These are phyloP conservation scores for Saccharomycopsis fermentans DNA, from an alignment of 805 yeast genomes.

Conservation along the genomic window DNA sequence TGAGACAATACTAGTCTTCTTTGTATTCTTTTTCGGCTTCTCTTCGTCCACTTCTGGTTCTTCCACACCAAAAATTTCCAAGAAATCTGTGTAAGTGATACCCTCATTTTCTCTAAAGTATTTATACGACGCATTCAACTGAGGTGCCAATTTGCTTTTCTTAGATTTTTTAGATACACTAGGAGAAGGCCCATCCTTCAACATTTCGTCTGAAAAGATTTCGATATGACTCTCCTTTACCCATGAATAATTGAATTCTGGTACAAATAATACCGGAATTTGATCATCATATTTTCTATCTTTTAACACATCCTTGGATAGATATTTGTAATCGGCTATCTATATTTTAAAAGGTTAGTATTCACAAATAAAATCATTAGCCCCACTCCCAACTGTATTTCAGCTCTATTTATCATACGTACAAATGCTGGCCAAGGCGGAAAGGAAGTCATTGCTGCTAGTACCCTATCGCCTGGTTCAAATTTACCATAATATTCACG, in stretches of 20 bases:
- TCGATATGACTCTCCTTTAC: conserved; percentile 11
- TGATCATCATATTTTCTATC: conserved; percentile 1
- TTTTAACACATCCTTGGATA: conserved; percentile 6
- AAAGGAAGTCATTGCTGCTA: conserved; percentile 13
- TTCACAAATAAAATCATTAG: not conserved
- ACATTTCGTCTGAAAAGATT: conserved; percentile 2
- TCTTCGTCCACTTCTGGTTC: conserved; percentile 2
- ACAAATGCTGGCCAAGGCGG: conserved; percentile 19
- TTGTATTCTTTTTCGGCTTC: not conserved
- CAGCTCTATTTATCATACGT: not conserved
- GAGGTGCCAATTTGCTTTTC: conserved; percentile 10
- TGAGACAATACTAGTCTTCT: not conserved
- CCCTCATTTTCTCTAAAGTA: conserved; percentile 6
- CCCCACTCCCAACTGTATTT: too few relatives aligned
- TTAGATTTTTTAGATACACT: not conserved
- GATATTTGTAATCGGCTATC: conserved; percentile 9
- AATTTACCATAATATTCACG: conserved; percentile 8
- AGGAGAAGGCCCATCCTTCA: conserved; percentile 1
- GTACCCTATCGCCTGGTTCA: conserved; percentile 11
- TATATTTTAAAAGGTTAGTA: conserved; percentile 8
- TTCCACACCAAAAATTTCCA: conserved; percentile 5
- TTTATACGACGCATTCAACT: conserved; percentile 5
- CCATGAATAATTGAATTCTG: conserved; percentile 14
- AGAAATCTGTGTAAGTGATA: not conserved
- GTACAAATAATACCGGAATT: conserved; percentile 13